Base-by-base conservation (phyloP, 495 filamentous ascomycete genomes). In the Wilcoxina mikolae region DNA sequence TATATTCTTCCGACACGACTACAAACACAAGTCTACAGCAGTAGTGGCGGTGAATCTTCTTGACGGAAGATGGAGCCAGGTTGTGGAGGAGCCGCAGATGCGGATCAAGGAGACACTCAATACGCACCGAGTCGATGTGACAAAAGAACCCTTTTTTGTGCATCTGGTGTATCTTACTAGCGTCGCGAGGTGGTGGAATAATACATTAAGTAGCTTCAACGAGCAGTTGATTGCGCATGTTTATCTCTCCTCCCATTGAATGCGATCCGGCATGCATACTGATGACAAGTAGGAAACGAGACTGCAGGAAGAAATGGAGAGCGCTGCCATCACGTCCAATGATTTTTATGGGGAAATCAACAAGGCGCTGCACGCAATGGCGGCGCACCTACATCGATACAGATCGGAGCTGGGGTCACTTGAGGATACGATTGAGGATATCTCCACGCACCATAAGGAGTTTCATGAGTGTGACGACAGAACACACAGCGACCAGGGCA, bases 301-400 rank as follows among this genome's bases (percentile, higher is more conserved):
- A 7, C 31, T 35, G 31, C 31, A 35, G 31, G 31, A 35, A 15
- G 31, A 7, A 35, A 15, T 15, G 31, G 31, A 35, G 15, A 35
- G 15, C 15, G 7, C 7, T 35, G 31, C 31, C 7, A 7, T 7
- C 31, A 35, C 31, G 15, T 35, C 31, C 31, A 15, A 35, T 35
- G 7, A 35, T 35, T 35, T 15, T 35, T 15, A 35, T 15, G 15
- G 7, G 7, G 7, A 15, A 7, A 15, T 7, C 31, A 35, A 35
- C 31, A 7, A 35, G n/a, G n/a, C 58, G 15, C 38, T 60, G 20
- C 58, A 60, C 45, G 3, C 29, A 3, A 60, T 59, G 18, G 38
- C 58, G 12, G 57, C 58, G 2, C 57, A 60, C 45, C 56, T 60
- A 1, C 56, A 59, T 20, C 56, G 56, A 4, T 60, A 60, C 25